Conservation (phyloP, 768 basidiomycete genomes). For the Dentipellis fragilis region DNA sequence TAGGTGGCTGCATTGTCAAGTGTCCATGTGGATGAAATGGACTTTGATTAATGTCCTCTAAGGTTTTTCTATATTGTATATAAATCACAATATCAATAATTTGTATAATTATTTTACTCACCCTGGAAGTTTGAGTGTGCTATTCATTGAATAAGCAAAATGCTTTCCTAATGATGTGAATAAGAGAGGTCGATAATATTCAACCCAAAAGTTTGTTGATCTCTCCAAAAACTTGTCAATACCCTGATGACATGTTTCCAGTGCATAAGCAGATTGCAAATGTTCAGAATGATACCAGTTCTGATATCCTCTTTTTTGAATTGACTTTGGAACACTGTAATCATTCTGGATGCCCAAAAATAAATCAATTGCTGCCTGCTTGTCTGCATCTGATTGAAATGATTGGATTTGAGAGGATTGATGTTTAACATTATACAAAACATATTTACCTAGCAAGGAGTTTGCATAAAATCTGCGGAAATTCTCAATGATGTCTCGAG, state of each 20-base stretch:
- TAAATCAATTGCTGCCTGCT: conserved; percentile 95
- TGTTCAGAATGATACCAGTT: conserved; percentile 77
- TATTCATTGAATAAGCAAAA: conserved; percentile 90
- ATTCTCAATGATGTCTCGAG: conserved; percentile 92
- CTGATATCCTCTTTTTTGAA: conserved; percentile 63
- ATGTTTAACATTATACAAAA: not conserved
- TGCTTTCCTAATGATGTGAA: conserved; percentile 84
- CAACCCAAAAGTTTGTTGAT: conserved; percentile 74
- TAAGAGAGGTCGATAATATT: conserved; percentile 78
- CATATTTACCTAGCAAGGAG: conserved; percentile 63
- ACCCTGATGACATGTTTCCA: conserved; percentile 54
- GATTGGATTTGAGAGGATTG: not conserved
- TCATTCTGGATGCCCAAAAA: conserved; percentile 70
- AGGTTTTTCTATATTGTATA: conserved; percentile 48
- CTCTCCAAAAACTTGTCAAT: conserved; percentile 50
- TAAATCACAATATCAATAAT: not conserved
- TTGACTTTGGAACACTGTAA: conserved; percentile 36
- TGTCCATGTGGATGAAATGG: conserved; percentile 61
- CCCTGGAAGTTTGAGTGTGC: conserved; percentile 77
- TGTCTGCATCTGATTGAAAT: conserved; percentile 64
- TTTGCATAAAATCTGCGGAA: conserved; percentile 93
- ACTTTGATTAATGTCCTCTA: conserved; percentile 57
- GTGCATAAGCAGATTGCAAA: conserved; percentile 55
- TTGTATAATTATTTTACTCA: conserved; percentile 22
- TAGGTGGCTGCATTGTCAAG: conserved; percentile 22